Percentiles rank a stretch among this genome's conserved stretches.
phyloP scores from a whole-genome alignment of 352 stramenopile species.

The Plasmopara viticola region DNA sequence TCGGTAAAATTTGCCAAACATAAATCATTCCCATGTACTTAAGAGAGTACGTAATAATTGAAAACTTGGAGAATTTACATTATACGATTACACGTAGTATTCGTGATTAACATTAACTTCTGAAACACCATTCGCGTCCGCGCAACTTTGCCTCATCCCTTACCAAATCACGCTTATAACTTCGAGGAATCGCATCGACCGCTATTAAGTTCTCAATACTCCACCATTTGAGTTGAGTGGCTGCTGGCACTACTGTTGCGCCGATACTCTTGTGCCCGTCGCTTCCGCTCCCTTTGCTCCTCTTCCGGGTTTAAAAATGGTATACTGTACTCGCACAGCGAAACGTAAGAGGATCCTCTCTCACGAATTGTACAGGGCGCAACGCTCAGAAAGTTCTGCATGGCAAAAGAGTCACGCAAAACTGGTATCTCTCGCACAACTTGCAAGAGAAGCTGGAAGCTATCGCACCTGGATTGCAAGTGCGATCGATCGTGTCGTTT shows the following conservation, averaged over 20 bases:
- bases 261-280: slow-evolving; percentile 58
- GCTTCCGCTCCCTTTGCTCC: slow-evolving; percentile 67
- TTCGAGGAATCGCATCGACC: slow-evolving; percentile 15
- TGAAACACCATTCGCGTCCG: slow-evolving; percentile 5
- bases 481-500: slow-evolving; percentile 73
- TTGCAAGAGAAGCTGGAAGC: slow-evolving; percentile 67
- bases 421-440: slow-evolving; percentile 63
- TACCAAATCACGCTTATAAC: slow-evolving; percentile 16
- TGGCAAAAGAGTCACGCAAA: slow-evolving; percentile 47
- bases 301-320: slow-evolving; percentile 56
- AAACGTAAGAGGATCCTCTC: slow-evolving; percentile 76
- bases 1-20: no score
- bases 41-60: no score
- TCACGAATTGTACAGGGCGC: slow-evolving; percentile 57
- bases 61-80: slow-evolving; percentile 13
- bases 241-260: slow-evolving; percentile 69
- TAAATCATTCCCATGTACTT: no score
- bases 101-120: slow-evolving; percentile 25
- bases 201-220: slow-evolving; percentile 29
- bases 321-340: slow-evolving; percentile 68
- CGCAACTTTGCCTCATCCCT: not conserved
- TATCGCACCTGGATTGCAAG: slow-evolving; percentile 58
- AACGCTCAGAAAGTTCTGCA: slow-evolving; percentile 76
- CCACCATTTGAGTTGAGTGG: slow-evolving; percentile 31
- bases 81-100: slow-evolving; percentile 15